Conservation (phyloP, 352 stramenopile genomes). For the Blastocystis sp. region DNA sequence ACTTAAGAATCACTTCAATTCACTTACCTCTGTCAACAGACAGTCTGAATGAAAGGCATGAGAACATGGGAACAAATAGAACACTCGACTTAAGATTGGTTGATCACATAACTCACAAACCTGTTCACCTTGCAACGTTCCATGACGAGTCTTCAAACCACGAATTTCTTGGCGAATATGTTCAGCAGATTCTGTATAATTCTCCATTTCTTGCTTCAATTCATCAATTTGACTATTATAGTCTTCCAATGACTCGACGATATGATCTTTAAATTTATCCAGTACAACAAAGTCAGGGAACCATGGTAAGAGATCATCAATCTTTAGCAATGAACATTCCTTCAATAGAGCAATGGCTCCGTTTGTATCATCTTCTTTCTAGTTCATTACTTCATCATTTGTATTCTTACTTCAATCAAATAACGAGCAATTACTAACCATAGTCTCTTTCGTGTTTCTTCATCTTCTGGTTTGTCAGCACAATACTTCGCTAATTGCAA, state of each 20-base stretch:
- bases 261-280: conserved; percentile 87
- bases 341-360: conserved; percentile 63
- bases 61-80: conserved; percentile 86
- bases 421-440: conserved; percentile 85
- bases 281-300: conserved; percentile 88
- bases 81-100: conserved; percentile 79
- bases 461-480: conserved; percentile 79
- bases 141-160: conserved; percentile 75
- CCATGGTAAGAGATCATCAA: conserved; percentile 85
- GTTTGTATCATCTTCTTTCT: conserved; percentile 71
- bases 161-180: conserved; percentile 81
- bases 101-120: conserved; percentile 79
- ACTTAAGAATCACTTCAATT: conserved; percentile 77
- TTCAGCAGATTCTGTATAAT: conserved; percentile 80
- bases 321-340: conserved; percentile 74
- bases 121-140: conserved; percentile 77
- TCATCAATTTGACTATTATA: conserved; percentile 83
- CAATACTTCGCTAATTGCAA: conserved; percentile 85
- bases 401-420: conserved; percentile 76
- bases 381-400: conserved; percentile 76
- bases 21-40: conserved; percentile 79
- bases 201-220: conserved; percentile 83
- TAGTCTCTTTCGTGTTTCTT: conserved; percentile 80
- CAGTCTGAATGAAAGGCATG: conserved; percentile 84
- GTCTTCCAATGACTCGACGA: conserved; percentile 80